A percentile compares a stretch with the other conserved stretches of the same genome.
phyloP scores from a whole-genome alignment of 305 asterid genomes.

The Withania somnifera region DNA sequence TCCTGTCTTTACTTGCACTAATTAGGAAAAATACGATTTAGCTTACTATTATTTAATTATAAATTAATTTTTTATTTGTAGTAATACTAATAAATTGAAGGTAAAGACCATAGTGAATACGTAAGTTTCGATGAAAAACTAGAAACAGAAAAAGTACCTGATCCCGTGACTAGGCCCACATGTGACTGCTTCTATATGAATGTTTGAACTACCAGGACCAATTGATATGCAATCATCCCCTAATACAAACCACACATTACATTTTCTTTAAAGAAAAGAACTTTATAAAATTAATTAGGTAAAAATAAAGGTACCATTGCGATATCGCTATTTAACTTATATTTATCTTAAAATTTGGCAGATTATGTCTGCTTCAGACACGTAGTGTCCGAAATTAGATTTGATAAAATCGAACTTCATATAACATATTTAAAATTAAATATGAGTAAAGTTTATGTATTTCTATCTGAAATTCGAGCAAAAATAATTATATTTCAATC shows the following conservation, averaged over 20 bases:
- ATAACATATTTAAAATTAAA: too few relatives aligned
- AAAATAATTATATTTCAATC: too few relatives aligned
- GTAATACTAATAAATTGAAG: background rate
- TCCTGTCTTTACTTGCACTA: background rate
- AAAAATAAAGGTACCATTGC: too few relatives aligned
- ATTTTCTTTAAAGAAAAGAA: too few relatives aligned
- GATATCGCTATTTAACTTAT: background rate
- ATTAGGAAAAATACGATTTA: background rate
- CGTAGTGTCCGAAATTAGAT: too few relatives aligned
- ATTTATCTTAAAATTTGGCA: background rate
- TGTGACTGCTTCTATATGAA: constrained; percentile 61
- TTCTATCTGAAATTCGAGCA: too few relatives aligned
- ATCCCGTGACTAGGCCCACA: constrained; percentile 99
- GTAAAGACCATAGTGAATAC: background rate
- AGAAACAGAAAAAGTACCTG: constrained; percentile 34
- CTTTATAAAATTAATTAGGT: too few relatives aligned
- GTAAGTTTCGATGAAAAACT: background rate
- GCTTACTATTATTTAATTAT: background rate
- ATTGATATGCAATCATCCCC: constrained; percentile 97
- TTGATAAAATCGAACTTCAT: too few relatives aligned
- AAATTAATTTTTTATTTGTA: background rate
- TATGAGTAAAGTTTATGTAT: too few relatives aligned
- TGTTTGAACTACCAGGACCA: constrained; percentile 75
- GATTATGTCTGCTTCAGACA: too few relatives aligned
- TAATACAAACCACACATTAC: constrained; percentile 6